phyloP scores from a whole-genome alignment of 208 protist genomes.

The Trypanosoma congolense region DNA sequence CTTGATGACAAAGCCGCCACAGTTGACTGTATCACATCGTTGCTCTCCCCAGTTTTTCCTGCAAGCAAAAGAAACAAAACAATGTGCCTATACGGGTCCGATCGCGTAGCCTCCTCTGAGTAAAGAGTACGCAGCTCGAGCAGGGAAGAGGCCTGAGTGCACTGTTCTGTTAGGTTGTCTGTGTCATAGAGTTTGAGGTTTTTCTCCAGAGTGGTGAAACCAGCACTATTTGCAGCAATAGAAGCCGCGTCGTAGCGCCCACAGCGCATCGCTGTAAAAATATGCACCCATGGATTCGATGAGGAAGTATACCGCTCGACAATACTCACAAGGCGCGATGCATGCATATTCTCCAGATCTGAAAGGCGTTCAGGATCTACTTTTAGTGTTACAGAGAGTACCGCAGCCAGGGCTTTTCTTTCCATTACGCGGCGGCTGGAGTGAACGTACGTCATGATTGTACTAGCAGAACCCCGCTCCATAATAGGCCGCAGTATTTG shows the following conservation, averaged over 20 bases:
- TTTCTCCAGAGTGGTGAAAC: slow-evolving; percentile 29
- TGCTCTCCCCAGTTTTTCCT: slow-evolving; percentile 56
- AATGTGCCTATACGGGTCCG: slow-evolving; percentile 57
- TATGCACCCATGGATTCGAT: slow-evolving; percentile 48
- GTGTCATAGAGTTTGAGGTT: slow-evolving; percentile 31
- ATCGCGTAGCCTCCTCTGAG: slow-evolving; percentile 42
- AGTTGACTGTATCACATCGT: slow-evolving; percentile 40
- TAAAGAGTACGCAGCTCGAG: slow-evolving; percentile 55
- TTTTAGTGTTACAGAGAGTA: slow-evolving; percentile 42
- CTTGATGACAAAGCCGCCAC: slow-evolving; percentile 38
- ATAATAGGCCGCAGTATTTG: slow-evolving; percentile 42
- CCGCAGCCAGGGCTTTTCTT: slow-evolving; percentile 38
- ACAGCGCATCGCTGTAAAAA: slow-evolving; percentile 67
- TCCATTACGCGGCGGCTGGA: slow-evolving; percentile 66
- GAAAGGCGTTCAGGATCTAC: slow-evolving; percentile 46
- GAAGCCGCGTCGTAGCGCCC: slow-evolving; percentile 74
- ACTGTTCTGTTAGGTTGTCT: slow-evolving; percentile 28
- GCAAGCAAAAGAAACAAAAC: slow-evolving; percentile 72
- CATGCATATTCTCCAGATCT: slow-evolving; percentile 51
- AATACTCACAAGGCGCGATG: slow-evolving; percentile 42
- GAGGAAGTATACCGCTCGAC: slow-evolving; percentile 35
- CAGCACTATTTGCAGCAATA: slow-evolving; percentile 33
- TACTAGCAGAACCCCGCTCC: slow-evolving; percentile 36
- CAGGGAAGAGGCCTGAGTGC: slow-evolving; percentile 25
- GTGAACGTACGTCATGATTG: slow-evolving; percentile 50